Base-by-base conservation (phyloP, 768 basidiomycete species). In the Pleurotus giganteus region DNA sequence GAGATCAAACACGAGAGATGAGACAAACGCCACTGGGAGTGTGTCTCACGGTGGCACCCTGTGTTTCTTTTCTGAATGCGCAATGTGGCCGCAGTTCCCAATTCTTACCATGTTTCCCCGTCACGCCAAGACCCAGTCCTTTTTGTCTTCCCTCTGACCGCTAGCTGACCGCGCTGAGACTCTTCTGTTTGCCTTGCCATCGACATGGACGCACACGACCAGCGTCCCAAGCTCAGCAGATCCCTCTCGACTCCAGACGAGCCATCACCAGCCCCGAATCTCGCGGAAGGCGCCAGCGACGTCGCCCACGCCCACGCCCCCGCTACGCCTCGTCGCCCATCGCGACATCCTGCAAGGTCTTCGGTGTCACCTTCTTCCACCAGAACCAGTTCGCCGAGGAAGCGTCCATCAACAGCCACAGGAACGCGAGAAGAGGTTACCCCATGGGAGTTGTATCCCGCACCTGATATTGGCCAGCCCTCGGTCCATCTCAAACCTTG, bases 391-490 rank as follows among this genome's bases (percentile, higher is more conserved):
- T 29, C 51, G 6, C 39, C 51, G 23, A 21, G 13, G 23, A 60
- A 56, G 26, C 60, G 62, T 23, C 62, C 62, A 47, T 58, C 62
- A 29, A 64, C 66, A 32, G 60, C 61, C 34, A 63, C 70, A 43
- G 73, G 70, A 4, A 61, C 69, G 13, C 56, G 67, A 54, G 69
- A 73, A 53, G 72, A 74, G 31, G 72, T 74, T 39, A 72, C 71
- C 4, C 71, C 71, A 44, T 73, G 71, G 74, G 73, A 75, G 60
- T 63, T 75, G 15, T 63, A 59, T 42, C 63, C 66, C 39, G 61
- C 56, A 36, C 62, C 63, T 13, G 43, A 56, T 17, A 36, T 17
- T 23, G 26, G 17, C 39, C 13, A 42, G 52, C 24, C 37, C 2
- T n/a, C 19, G 4, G 42, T 43, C 17, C 24, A 31, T 37, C 53